Percentiles rank a stretch among this genome's conserved stretches.
These are phyloP conservation scores for Paramecium biaurelia DNA, from an alignment of 73 alveolate species.

Conservation along the genomic window DNA sequence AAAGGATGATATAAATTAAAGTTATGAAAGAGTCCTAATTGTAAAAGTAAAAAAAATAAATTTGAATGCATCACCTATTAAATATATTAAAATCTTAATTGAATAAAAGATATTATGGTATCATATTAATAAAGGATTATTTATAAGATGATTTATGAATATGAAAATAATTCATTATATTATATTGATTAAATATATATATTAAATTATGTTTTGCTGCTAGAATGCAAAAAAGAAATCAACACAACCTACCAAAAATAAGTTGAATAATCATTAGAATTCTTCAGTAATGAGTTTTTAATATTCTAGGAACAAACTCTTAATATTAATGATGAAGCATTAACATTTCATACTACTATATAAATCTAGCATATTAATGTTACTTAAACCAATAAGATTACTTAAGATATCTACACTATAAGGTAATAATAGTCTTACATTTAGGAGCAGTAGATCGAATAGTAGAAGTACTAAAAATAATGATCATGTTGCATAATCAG, in stretches of 20 bases:
- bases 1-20: too few species aligned
- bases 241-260: neutral
- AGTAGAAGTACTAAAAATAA: neutral
- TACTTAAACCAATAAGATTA: neutral
- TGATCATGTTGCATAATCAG: neutral
- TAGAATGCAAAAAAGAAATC: neutral
- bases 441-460: slow-evolving; percentile 3
- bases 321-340: slow-evolving; percentile 43
- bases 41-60: too few species aligned
- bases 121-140: too few species aligned
- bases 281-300: neutral
- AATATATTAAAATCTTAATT: too few species aligned
- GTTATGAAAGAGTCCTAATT: too few species aligned
- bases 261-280: neutral
- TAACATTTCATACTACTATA: neutral
- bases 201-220: neutral
- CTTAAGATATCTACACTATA: neutral
- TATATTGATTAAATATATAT: neutral
- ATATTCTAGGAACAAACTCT: neutral
- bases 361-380: neutral
- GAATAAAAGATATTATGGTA: neutral
- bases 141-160: neutral
- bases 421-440: neutral
- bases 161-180: neutral
- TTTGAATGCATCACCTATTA: too few species aligned